phyloP scores from a whole-genome alignment of 495 filamentous ascomycete species.

The Trichocladium uniseriatum region DNA sequence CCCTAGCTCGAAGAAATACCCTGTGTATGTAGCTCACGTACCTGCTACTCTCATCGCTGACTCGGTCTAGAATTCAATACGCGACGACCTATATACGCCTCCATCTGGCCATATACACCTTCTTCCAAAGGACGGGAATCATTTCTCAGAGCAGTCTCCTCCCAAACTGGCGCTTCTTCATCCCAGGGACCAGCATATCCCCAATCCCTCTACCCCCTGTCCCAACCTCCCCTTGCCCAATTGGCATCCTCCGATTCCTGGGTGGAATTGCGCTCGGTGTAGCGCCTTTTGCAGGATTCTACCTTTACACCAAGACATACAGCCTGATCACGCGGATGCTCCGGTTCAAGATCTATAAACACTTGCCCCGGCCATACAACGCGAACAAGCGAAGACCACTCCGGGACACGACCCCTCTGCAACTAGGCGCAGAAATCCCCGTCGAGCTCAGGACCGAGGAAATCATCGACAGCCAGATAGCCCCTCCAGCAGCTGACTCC shows the following conservation, averaged over 20 bases:
- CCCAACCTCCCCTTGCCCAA: constrained; percentile 16
- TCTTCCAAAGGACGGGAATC: constrained; percentile 41
- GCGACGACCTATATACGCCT: constrained; percentile 30
- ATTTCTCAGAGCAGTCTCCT: constrained; percentile 29
- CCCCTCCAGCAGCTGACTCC: background rate
- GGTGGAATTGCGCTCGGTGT: constrained; percentile 21
- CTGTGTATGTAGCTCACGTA: background rate
- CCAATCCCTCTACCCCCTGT: constrained; percentile 34
- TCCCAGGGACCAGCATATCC: constrained; percentile 40
- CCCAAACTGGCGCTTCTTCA: constrained; percentile 37
- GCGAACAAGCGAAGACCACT: constrained; percentile 1
- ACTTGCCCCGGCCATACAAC: constrained; percentile 15
- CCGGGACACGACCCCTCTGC: background rate
- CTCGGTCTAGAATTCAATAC: constrained; percentile 18
- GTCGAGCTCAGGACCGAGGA: background rate
- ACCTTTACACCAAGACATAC: constrained; percentile 12
- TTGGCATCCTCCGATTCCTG: constrained; percentile 24
- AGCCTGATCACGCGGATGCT: constrained; percentile 5
- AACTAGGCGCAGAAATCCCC: background rate
- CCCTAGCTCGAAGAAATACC: background rate
- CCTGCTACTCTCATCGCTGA: background rate
- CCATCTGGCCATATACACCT: constrained; percentile 39
- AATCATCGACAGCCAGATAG: background rate
- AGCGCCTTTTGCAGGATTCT: constrained; percentile 31
- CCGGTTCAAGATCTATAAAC: constrained; percentile 6